Evolutionary conservation across 768 basidiomycete genomes (phyloP), one percentile per base, ranked within the genome.

Genomic region (Leccinum variicolor): DNA sequence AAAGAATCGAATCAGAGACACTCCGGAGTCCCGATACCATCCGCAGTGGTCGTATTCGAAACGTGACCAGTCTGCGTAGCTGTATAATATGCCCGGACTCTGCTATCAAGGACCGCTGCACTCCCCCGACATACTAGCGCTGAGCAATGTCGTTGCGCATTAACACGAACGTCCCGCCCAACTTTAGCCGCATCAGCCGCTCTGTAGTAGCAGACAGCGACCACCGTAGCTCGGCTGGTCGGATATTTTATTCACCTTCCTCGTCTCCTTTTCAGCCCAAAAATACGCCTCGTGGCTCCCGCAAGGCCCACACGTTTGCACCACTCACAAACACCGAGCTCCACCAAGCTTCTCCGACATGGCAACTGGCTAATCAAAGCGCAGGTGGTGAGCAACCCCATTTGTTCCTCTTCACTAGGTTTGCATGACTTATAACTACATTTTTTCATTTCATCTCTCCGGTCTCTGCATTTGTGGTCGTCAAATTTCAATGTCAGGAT

Each of bases 251-350:
- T 57, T 63, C 64, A n/a, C 63, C 65, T 60, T 54, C 62, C 57
- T 50, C 54, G 52, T 58, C 67, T 58, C 60, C 67, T 61, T 55
- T 64, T 47, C 61, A 54, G 54, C 51, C 51, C 59, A 71, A 66
- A 57, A 63, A 53, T 47, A 53, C 55, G 23, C 71, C 71, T 68
- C 67, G 64, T 66, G 67, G 64, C 36, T 52, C 55, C 55, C 62
- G 70, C 69, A 69, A 72, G 72, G 71, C 57, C 1, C 53, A 72
- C 69, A 74, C 69, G 65, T 67, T 70, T 65, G 55, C 61, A 6
- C 52, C 59, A 57, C 62, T 73, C 63, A 72, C 72, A 65, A 74
- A 72, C 55, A 56, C 71, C 66, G 70, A 57, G 59, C 65, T 69
- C 63, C 69, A 72, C 65, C 49, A 49, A 46, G 45, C 62, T 66